Percentiles rank a stretch among this genome's conserved stretches.
These are phyloP conservation scores for Leccinum broughii DNA, from an alignment of 768 basidiomycete genomes.

Conservation along the genomic window DNA sequence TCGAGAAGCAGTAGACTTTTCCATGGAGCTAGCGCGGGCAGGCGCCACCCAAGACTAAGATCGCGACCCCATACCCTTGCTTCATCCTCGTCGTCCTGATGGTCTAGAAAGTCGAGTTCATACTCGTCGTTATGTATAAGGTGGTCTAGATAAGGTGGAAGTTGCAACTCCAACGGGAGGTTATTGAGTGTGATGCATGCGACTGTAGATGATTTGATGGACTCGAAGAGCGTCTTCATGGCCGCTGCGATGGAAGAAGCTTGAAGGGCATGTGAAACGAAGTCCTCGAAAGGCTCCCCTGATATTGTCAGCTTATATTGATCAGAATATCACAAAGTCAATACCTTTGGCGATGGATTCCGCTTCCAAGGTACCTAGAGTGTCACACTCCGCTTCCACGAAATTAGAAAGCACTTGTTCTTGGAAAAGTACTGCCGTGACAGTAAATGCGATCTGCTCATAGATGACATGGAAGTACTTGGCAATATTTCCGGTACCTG, in stretches of 20 bases:
- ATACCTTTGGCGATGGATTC: conserved; percentile 65
- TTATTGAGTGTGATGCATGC: conserved; percentile 78
- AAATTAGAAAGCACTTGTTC: conserved; percentile 87
- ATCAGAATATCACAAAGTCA: conserved; percentile 33
- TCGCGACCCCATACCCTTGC: conserved; percentile 64
- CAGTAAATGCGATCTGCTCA: conserved; percentile 83
- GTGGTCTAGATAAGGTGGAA: conserved; percentile 77
- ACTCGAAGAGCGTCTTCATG: conserved; percentile 79
- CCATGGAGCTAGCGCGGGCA: conserved; percentile 84
- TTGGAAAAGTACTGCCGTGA: conserved; percentile 90
- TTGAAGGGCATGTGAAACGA: conserved; percentile 56
- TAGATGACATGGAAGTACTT: conserved; percentile 88
- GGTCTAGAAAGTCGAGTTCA: conserved; percentile 50
- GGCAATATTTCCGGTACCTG: conserved; percentile 70
- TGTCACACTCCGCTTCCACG: conserved; percentile 79
- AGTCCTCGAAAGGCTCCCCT: conserved; percentile 65
- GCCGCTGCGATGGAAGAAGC: conserved; percentile 72
- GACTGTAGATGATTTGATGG: conserved; percentile 73
- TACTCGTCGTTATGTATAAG: conserved; percentile 66
- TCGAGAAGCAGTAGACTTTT: conserved; percentile 84
- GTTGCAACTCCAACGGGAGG: conserved; percentile 80
- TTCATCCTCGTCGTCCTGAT: conserved; percentile 53
- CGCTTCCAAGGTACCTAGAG: conserved; percentile 70
- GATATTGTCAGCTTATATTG: conserved; percentile 12
- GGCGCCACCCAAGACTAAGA: conserved; percentile 67